phyloP scores from a whole-genome alignment of 768 basidiomycete genomes.

The Suillus luteus region DNA sequence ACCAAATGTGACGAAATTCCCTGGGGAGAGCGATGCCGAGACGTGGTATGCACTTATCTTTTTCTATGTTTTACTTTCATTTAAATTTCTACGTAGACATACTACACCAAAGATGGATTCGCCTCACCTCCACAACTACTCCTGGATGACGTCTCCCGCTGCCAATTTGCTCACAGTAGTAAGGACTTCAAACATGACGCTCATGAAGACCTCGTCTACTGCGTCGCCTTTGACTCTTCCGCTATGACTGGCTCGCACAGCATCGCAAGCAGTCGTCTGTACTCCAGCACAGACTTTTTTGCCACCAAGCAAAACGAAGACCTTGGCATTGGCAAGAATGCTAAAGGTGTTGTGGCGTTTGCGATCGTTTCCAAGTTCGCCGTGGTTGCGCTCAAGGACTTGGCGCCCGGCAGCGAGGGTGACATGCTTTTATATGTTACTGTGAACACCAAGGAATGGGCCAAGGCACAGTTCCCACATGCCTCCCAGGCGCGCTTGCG shows the following conservation, averaged over 20 bases:
- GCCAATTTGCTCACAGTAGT: conserved; percentile 89
- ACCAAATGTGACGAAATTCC: conserved; percentile 56
- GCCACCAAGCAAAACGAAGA: conserved; percentile 65
- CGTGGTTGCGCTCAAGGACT: conserved; percentile 84
- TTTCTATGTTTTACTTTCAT: conserved; percentile 6
- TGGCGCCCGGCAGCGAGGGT: conserved; percentile 51
- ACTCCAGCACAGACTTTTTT: conserved; percentile 87
- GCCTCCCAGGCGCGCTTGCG: conserved; percentile 73
- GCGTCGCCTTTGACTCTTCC: conserved; percentile 80
- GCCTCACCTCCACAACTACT: conserved; percentile 57
- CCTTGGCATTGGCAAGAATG: conserved; percentile 82
- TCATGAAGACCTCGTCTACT: conserved; percentile 77
- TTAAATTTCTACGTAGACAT: conserved; percentile 58
- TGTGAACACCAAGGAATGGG: conserved; percentile 82
- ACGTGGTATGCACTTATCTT: conserved; percentile 52
- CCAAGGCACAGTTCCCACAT: conserved; percentile 91
- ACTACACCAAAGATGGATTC: conserved; percentile 87
- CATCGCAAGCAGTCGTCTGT: conserved; percentile 68
- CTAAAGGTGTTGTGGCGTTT: conserved; percentile 88
- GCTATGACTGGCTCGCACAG: conserved; percentile 43
- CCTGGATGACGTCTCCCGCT: conserved; percentile 70
- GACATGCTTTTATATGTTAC: conserved; percentile 89
- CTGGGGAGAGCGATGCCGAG: conserved; percentile 64
- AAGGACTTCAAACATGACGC: conserved; percentile 81
- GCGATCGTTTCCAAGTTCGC: conserved; percentile 93